Percentiles rank a stretch among this genome's conserved stretches.
These are phyloP conservation scores for Wakefieldia striispora DNA, from an alignment of 768 basidiomycete species.

Conservation along the genomic window DNA sequence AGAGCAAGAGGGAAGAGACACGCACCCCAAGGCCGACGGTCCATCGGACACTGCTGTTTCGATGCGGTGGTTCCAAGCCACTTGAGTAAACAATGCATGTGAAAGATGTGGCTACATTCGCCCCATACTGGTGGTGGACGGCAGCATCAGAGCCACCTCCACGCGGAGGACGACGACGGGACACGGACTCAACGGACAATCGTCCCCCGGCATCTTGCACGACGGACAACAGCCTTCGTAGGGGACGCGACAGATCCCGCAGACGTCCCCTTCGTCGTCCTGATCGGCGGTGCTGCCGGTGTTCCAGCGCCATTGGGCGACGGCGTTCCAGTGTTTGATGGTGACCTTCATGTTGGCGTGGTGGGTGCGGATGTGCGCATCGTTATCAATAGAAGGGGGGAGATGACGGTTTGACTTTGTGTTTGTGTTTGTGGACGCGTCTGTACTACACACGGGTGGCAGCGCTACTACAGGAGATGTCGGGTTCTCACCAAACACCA, in stretches of 20 bases:
- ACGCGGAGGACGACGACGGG: background rate
- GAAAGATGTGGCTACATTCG: conserved; percentile 95
- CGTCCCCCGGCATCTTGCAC: conserved; percentile 96
- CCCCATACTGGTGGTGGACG: conserved; percentile 80
- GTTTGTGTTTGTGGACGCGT: too few relatives aligned
- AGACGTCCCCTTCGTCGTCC: conserved; percentile 58
- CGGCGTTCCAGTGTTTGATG: conserved; percentile 83
- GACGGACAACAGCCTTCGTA: conserved; percentile 95
- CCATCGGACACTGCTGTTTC: conserved; percentile 99
- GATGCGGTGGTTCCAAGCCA: conserved; percentile 90
- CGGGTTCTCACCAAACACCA: too few relatives aligned
- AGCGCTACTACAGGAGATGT: too few relatives aligned
- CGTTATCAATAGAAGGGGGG: too few relatives aligned
- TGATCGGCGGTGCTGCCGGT: conserved; percentile 35
- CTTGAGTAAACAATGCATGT: conserved; percentile 97
- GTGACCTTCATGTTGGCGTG: conserved; percentile 64
- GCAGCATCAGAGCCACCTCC: background rate
- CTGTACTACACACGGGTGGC: too few relatives aligned
- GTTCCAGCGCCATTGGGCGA: conserved; percentile 90
- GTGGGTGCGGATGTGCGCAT: too few relatives aligned
- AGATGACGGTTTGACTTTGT: too few relatives aligned
- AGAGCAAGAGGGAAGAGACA: conserved; percentile 3
- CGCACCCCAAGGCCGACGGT: conserved; percentile 89
- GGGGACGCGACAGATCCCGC: conserved; percentile 88
- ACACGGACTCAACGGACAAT: conserved; percentile 82